Percentiles rank a stretch among this genome's conserved stretches.
These are phyloP conservation scores for Termitomyces eurrhizus DNA, from an alignment of 768 basidiomycete genomes.

Conservation along the genomic window DNA sequence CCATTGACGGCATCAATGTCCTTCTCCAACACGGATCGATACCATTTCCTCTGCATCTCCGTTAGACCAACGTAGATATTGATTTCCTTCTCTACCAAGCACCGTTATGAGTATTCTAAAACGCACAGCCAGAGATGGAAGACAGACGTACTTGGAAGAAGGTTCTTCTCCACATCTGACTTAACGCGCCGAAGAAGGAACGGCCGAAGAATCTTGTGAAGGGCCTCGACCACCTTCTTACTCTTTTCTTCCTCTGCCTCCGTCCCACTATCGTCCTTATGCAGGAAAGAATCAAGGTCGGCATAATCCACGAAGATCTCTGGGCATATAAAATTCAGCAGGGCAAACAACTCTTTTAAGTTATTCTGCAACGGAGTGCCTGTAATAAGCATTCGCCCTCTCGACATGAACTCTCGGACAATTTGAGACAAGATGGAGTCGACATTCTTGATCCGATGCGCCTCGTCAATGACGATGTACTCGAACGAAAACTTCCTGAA, in stretches of 20 bases:
- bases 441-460: slow-evolving; percentile 98
- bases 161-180: slow-evolving; percentile 93
- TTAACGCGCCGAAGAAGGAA: slow-evolving; percentile 95
- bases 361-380: slow-evolving; percentile 98
- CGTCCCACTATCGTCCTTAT: slow-evolving; percentile 71
- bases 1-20: slow-evolving; percentile 99
- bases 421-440: slow-evolving; percentile 95
- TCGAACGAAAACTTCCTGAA: slow-evolving; percentile 95
- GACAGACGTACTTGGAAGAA: slow-evolving; percentile 72
- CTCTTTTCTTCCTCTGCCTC: slow-evolving; percentile 79
- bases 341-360: slow-evolving; percentile 89
- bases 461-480: slow-evolving; percentile 98
- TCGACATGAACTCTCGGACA: slow-evolving; percentile 83
- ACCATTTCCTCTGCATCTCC: slow-evolving; percentile 99
- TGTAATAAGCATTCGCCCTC: slow-evolving; percentile 90
- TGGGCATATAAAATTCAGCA: slow-evolving; percentile 94
- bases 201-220: slow-evolving; percentile 94
- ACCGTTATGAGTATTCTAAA: slow-evolving; percentile 3
- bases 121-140: neutral
- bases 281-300: slow-evolving; percentile 92
- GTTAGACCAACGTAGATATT: slow-evolving; percentile 97
- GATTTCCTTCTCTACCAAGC: slow-evolving; percentile 83
- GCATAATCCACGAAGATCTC: slow-evolving; percentile 91
- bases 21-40: slow-evolving; percentile 92
- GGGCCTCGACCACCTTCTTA: slow-evolving; percentile 91